phyloP scores from a whole-genome alignment of 192 early-diverging fungal species.

The Coemansia sp. region DNA sequence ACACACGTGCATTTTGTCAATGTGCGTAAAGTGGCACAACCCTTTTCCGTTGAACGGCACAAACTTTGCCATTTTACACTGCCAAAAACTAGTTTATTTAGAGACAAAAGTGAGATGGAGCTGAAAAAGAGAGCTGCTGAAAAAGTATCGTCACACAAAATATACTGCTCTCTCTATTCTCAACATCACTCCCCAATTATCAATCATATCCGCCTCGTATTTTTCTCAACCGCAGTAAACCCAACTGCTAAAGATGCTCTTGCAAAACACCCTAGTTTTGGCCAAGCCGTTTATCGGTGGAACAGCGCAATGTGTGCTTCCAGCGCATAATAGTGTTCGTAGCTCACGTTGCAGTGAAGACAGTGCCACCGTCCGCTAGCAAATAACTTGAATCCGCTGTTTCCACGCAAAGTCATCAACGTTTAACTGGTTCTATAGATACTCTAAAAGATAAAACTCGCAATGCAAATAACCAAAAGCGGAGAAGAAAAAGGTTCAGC shows the following conservation, averaged over 20 bases:
- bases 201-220: too few relatives aligned
- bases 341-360: slow-evolving; percentile 49
- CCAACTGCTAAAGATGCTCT: too few relatives aligned
- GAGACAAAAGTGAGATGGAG: neutral
- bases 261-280: too few relatives aligned
- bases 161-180: too few relatives aligned
- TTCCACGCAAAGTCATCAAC: too few relatives aligned
- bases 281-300: slow-evolving; percentile 2
- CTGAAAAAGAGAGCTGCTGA: neutral
- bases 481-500: neutral
- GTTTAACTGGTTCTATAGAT: too few relatives aligned
- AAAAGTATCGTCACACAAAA: too few relatives aligned
- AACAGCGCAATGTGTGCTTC: slow-evolving; percentile 28
- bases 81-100: neutral
- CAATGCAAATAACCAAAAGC: neutral
- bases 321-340: slow-evolving; percentile 36
- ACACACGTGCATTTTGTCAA: slow-evolving; percentile 23
- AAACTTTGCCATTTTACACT: slow-evolving; percentile 35
- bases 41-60: slow-evolving; percentile 49
- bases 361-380: slow-evolving; percentile 29
- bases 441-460: too few relatives aligned
- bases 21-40: slow-evolving; percentile 30
- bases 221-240: neutral
- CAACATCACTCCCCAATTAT: too few relatives aligned
- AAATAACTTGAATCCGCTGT: too few relatives aligned